These are phyloP conservation scores for Poa annua DNA, from an alignment of 176 grass and related monocot species.

Conservation along the genomic window DNA sequence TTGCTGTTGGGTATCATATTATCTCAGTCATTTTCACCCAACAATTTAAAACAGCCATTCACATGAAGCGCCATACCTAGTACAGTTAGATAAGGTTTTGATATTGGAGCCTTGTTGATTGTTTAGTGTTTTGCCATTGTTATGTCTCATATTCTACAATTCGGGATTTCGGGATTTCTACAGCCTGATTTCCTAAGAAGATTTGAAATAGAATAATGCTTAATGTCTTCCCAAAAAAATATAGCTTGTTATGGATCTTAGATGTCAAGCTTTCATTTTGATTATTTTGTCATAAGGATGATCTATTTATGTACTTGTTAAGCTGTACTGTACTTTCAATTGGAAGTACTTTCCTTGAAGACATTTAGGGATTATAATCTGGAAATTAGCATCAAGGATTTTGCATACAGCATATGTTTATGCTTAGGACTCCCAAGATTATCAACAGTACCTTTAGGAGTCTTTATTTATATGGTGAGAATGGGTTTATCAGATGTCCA, in stretches of 20 bases:
- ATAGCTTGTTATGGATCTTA: background rate
- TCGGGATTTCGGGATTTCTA: background rate
- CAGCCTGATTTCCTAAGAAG: background rate
- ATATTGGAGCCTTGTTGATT: background rate
- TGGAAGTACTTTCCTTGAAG: constrained; percentile 17
- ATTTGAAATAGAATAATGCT: background rate
- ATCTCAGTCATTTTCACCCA: background rate
- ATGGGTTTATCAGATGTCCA: background rate
- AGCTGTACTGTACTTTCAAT: constrained; percentile 1
- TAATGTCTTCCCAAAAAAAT: background rate
- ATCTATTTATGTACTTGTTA: background rate
- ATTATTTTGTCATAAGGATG: background rate
- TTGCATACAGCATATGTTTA: background rate
- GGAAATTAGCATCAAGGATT: constrained; percentile 27
- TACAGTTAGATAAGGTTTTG: background rate
- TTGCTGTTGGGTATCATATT: background rate
- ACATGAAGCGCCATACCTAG: background rate
- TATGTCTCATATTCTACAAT: background rate
- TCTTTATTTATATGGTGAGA: constrained; percentile 6
- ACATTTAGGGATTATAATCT: background rate
- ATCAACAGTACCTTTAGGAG: background rate
- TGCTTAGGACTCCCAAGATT: background rate
- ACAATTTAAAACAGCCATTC: background rate
- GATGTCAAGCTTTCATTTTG: background rate
- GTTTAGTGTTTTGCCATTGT: constrained; percentile 19